phyloP scores from a whole-genome alignment of 2,329 filamentous ascomycete genomes.

The Coleophoma eucalyptorum region DNA sequence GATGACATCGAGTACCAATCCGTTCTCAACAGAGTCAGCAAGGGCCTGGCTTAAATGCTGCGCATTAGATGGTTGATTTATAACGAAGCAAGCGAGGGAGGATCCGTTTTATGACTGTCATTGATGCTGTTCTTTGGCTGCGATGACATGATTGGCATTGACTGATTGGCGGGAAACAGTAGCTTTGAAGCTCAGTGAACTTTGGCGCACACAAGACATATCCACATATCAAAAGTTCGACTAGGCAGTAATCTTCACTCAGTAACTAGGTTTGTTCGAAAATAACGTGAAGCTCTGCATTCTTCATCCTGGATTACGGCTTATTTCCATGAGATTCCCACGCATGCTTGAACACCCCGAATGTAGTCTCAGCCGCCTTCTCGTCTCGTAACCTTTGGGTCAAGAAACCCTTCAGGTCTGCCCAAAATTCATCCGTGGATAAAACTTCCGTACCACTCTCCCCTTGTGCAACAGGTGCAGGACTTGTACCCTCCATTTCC shows the following conservation, averaged over 20 bases:
- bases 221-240: conserved; percentile 15
- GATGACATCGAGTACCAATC: conserved; percentile 78
- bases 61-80: neutral
- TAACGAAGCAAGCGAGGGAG: conserved; percentile 8
- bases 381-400: conserved; percentile 74
- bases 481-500: conserved; percentile 27
- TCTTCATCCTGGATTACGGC: neutral
- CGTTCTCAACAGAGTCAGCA: conserved; percentile 64
- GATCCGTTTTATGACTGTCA: conserved; percentile 16
- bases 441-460: conserved; percentile 57
- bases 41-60: conserved; percentile 45
- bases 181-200: neutral
- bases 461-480: conserved; percentile 40
- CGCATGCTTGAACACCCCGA: conserved; percentile 63
- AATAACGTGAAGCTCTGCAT: too few species aligned
- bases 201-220: conserved; percentile 10
- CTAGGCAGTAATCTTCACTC: neutral
- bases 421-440: conserved; percentile 76
- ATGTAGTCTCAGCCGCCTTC: conserved; percentile 58
- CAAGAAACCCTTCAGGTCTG: conserved; percentile 77
- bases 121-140: conserved; percentile 23
- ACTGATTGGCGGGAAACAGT: conserved; percentile 6
- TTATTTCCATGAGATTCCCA: conserved; percentile 45
- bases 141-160: conserved; percentile 17
- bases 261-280: too few species aligned